Percentiles rank a stretch among this genome's conserved stretches.
phyloP scores from a whole-genome alignment of 2,329 filamentous ascomycete species.

The Sporothrix phasma region DNA sequence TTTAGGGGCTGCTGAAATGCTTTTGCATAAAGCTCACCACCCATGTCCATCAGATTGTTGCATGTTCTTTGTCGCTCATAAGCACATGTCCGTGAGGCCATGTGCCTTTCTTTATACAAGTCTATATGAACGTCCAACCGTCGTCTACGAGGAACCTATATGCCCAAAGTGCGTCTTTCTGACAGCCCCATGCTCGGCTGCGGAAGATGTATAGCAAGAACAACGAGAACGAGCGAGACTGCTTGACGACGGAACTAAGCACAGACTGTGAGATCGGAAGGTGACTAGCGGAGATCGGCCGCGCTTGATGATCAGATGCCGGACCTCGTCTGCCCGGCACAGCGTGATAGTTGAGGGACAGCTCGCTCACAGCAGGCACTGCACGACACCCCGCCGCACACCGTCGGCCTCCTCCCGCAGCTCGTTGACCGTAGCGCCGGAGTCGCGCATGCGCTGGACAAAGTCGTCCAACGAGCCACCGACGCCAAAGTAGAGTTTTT shows the following conservation, averaged over 20 bases:
- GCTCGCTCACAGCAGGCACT: constrained; percentile 30
- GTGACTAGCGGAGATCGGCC: background rate
- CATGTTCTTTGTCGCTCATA: background rate
- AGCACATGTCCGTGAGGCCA: background rate
- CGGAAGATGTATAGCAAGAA: background rate
- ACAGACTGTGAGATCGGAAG: too few relatives aligned
- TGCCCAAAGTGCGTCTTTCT: background rate
- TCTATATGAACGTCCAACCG: background rate
- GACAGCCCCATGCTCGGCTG: background rate
- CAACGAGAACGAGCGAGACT: background rate
- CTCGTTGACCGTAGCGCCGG: constrained; percentile 39
- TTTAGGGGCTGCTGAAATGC: background rate
- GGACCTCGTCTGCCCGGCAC: background rate
- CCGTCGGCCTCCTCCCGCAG: constrained; percentile 51
- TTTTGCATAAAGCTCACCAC: background rate
- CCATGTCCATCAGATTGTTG: background rate
- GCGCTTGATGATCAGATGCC: background rate
- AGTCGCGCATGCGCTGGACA: constrained; percentile 39
- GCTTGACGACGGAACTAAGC: background rate
- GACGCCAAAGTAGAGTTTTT: constrained; percentile 75
- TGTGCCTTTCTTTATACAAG: background rate
- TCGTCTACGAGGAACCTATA: background rate
- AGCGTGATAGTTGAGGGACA: background rate
- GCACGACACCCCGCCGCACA: constrained; percentile 51
- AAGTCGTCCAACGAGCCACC: constrained; percentile 75